Conservation (phyloP, 2,329 filamentous ascomycete genomes). For the Podosphaera fusca region DNA sequence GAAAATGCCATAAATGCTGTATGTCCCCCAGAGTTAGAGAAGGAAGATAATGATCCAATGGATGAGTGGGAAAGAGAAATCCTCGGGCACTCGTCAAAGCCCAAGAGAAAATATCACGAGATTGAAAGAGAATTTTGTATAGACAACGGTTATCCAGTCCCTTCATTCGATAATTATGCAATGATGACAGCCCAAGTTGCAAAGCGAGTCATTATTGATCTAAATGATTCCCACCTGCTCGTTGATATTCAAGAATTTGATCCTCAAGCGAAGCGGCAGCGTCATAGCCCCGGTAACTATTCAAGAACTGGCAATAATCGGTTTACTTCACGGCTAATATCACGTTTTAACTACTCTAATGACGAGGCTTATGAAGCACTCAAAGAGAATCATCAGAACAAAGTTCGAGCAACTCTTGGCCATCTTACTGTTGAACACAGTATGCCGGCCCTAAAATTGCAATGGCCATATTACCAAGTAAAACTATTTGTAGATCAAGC, state of each 20-base stretch:
- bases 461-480: conserved; percentile 91
- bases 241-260: conserved; percentile 54
- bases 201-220: conserved; percentile 60
- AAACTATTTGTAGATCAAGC: conserved; percentile 50
- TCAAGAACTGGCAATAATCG: conserved; percentile 45
- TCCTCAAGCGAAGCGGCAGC: conserved; percentile 32
- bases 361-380: conserved; percentile 88
- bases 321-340: conserved; percentile 47
- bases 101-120: conserved; percentile 34
- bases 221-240: conserved; percentile 71
- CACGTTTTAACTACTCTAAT: conserved; percentile 88
- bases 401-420: conserved; percentile 76
- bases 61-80: conserved; percentile 43
- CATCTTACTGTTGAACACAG: conserved; percentile 88
- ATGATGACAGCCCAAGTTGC: conserved; percentile 46
- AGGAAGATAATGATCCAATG: conserved; percentile 23
- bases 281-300: conserved; percentile 19
- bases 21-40: conserved; percentile 10
- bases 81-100: conserved; percentile 30
- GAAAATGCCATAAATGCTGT: conserved; percentile 31
- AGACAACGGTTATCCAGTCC: conserved; percentile 35
- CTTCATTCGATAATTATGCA: conserved; percentile 63
- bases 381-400: conserved; percentile 92
- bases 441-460: conserved; percentile 70
- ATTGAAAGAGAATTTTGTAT: conserved; percentile 31